Evolutionary conservation across 2,329 filamentous ascomycete species (phyloP).

Genomic region (Talaromyces sp.): DNA sequence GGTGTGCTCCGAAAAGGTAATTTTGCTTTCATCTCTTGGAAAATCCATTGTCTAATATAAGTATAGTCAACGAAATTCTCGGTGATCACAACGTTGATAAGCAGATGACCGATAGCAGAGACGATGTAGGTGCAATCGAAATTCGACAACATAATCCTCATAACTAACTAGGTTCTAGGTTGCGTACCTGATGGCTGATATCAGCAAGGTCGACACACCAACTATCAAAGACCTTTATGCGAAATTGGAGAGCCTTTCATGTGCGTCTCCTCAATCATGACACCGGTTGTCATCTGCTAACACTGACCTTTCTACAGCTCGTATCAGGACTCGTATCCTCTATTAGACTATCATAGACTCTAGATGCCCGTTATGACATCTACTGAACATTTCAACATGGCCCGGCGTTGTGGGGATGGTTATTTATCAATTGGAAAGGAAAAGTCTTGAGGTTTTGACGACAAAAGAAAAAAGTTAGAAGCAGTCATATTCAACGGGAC

Average conservation of each 20-base stretch:
- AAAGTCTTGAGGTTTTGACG: slow-evolving; percentile 2
- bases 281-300: slow-evolving; percentile 6
- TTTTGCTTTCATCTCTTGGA: neutral
- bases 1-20: slow-evolving; percentile 83
- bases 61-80: slow-evolving; percentile 83
- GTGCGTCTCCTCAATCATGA: slow-evolving; percentile 50
- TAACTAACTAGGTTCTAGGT: slow-evolving; percentile 50
- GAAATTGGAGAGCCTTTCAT: slow-evolving; percentile 74
- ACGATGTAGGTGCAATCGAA: slow-evolving; percentile 63
- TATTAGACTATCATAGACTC: slow-evolving; percentile 32
- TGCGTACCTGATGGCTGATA: slow-evolving; percentile 96
- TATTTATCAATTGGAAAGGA: neutral
- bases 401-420: slow-evolving; percentile 13
- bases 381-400: slow-evolving; percentile 15
- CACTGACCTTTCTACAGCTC: slow-evolving; percentile 33
- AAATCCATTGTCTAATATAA: slow-evolving; percentile 14
- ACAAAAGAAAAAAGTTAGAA: neutral
- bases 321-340: slow-evolving; percentile 48
- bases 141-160: neutral
- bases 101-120: slow-evolving; percentile 94
- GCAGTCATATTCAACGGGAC: slow-evolving; percentile 18
- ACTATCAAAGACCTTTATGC: slow-evolving; percentile 87
- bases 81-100: slow-evolving; percentile 97
- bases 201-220: slow-evolving; percentile 76
- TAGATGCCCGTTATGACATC: slow-evolving; percentile 8